Evolutionary conservation across 2,329 filamentous ascomycete species (phyloP).

Genomic region (Pseudogymnoascus sp.): DNA sequence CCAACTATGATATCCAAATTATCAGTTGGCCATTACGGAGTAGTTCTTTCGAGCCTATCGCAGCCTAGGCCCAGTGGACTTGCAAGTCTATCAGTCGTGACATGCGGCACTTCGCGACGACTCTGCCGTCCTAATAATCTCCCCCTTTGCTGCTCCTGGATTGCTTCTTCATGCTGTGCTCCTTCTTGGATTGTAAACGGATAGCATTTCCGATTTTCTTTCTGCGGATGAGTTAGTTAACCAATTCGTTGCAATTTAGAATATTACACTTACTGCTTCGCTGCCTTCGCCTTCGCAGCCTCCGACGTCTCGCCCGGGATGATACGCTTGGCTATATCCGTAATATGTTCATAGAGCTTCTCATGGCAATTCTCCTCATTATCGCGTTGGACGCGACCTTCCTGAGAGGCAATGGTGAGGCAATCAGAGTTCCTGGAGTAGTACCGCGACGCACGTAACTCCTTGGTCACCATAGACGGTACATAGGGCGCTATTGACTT

Average conservation of each 20-base stretch:
- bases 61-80: not conserved
- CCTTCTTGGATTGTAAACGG: slow-evolving; percentile 26
- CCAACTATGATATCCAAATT: not conserved
- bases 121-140: slow-evolving; percentile 6
- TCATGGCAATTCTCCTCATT: slow-evolving; percentile 23
- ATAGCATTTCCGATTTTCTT: slow-evolving; percentile 23
- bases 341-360: slow-evolving; percentile 23
- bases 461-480: slow-evolving; percentile 22
- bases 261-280: slow-evolving; percentile 28
- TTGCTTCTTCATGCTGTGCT: slow-evolving; percentile 26
- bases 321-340: slow-evolving; percentile 19
- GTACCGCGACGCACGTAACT: slow-evolving; percentile 21
- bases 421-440: slow-evolving; percentile 23
- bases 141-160: slow-evolving; percentile 4
- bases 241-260: not conserved
- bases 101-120: not conserved
- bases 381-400: slow-evolving; percentile 19
- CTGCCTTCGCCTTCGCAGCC: slow-evolving; percentile 45
- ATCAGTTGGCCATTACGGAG: not conserved
- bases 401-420: slow-evolving; percentile 25
- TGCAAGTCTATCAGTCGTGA: not conserved
- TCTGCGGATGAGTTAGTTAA: slow-evolving; percentile 12
- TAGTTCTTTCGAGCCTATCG: not conserved
- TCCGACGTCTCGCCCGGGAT: slow-evolving; percentile 31
- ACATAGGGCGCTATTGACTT: slow-evolving; percentile 18